These are phyloP conservation scores for Saccharomycopsis sp. DNA, from an alignment of 805 yeast genomes.

Conservation along the genomic window DNA sequence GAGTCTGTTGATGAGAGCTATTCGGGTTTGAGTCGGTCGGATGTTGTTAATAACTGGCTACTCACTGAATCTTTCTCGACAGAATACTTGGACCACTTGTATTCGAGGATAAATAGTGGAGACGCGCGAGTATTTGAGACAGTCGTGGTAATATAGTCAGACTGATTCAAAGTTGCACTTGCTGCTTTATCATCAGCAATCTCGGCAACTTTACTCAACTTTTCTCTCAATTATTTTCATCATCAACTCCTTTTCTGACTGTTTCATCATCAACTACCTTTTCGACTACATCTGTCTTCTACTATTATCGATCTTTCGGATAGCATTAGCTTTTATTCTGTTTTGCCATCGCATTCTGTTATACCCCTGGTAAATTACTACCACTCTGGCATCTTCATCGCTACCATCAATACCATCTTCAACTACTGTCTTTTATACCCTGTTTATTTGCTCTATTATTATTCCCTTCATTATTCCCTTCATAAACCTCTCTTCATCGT, in stretches of 20 bases:
- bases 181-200: no score
- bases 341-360: no score
- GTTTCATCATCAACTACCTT: not conserved
- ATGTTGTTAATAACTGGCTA: conserved; percentile 1
- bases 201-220: no score
- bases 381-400: no score
- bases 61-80: conserved; percentile 14
- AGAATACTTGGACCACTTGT: conserved; percentile 12
- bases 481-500: not conserved
- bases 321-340: no score
- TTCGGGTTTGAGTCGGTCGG: not conserved
- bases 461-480: not conserved
- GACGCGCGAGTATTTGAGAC: conserved; percentile 9
- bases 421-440: not conserved
- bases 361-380: no score
- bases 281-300: no score
- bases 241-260: not conserved
- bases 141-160: not conserved
- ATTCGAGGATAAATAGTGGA: conserved; percentile 8
- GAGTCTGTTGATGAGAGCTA: not conserved
- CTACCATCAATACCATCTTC: no score
- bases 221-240: not conserved
- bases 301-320: no score
- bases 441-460: not conserved
- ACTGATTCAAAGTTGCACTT: not conserved